These are phyloP conservation scores for Caryopteris hybrid DNA, from an alignment of 305 asterid species.

Conservation along the genomic window DNA sequence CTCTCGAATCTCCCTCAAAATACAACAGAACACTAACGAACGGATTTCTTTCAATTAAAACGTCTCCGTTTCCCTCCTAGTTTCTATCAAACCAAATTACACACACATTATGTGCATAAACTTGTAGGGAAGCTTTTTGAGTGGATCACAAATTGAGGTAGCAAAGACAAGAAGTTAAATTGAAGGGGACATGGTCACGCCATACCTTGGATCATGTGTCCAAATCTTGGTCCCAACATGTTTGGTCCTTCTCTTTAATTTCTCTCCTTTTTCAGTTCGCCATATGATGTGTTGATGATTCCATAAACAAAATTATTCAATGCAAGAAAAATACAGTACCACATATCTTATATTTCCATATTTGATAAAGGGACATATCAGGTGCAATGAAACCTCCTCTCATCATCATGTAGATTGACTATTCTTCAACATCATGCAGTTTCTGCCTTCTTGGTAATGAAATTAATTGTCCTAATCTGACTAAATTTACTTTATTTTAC, in stretches of 20 bases:
- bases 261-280: constrained; percentile 28
- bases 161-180: constrained; percentile 37
- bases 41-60: neutral
- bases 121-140: constrained; percentile 1
- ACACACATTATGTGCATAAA: neutral
- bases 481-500: neutral
- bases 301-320: neutral
- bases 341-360: constrained; percentile 9
- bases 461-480: neutral
- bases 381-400: constrained; percentile 8
- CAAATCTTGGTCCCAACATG: constrained; percentile 65
- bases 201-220: constrained; percentile 87
- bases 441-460: constrained; percentile 5
- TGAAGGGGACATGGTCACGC: constrained; percentile 56
- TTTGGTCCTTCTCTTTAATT: constrained; percentile 17
- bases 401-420: neutral
- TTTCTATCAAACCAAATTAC: neutral
- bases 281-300: constrained; percentile 32
- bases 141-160: constrained; percentile 18
- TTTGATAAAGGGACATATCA: constrained; percentile 19
- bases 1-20: no score
- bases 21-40: no score
- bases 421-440: neutral
- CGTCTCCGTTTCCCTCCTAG: neutral
- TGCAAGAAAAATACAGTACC: neutral